These are phyloP conservation scores for Dryadomyces quercus-mongolicae DNA, from an alignment of 2,329 filamentous ascomycete species.

Conservation along the genomic window DNA sequence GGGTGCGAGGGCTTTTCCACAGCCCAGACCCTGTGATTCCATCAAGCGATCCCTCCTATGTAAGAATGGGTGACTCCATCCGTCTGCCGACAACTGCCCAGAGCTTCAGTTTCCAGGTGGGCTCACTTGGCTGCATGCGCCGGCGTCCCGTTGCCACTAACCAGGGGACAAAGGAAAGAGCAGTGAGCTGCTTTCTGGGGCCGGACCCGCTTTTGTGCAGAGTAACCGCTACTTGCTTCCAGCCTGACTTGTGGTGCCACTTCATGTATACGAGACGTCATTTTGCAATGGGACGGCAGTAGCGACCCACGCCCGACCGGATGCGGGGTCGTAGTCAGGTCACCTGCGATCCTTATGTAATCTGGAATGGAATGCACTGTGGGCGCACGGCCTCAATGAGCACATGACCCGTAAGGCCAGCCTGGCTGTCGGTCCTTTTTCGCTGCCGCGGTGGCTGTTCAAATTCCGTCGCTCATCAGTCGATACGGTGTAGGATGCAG, in stretches of 20 bases:
- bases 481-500: too few species aligned
- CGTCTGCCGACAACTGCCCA: not conserved
- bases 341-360: not conserved
- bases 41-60: not conserved
- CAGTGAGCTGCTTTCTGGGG: constrained; percentile 2
- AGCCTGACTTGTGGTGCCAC: not conserved
- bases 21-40: too few species aligned
- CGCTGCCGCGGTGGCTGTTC: too few species aligned
- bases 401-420: not conserved
- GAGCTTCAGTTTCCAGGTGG: not conserved
- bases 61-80: not conserved
- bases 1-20: too few species aligned
- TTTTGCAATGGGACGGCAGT: not conserved
- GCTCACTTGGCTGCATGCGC: not conserved
- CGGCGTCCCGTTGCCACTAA: not conserved
- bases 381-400: too few species aligned
- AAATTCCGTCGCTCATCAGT: too few species aligned
- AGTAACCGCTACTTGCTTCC: not conserved
- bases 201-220: not conserved
- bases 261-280: not conserved
- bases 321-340: not conserved
- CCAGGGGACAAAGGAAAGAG: not conserved
- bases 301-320: not conserved
- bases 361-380: too few species aligned
- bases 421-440: not conserved